These are phyloP conservation scores for Blastobotrys niveus DNA, from an alignment of 1,139 yeast species.

Conservation along the genomic window DNA sequence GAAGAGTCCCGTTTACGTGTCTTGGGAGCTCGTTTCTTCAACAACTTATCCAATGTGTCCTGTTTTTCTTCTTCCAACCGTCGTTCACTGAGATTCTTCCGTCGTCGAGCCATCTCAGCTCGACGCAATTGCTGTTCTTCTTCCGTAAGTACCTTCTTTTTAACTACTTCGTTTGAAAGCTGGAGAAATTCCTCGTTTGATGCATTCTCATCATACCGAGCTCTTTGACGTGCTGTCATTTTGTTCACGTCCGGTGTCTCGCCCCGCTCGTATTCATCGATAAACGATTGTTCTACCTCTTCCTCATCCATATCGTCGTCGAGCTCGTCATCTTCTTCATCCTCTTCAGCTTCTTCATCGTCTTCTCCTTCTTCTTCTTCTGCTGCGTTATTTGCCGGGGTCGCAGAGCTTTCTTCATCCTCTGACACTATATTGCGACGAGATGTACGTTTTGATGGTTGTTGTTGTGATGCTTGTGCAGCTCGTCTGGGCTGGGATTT, in stretches of 20 bases:
- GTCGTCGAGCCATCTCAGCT: slow-evolving; percentile 82
- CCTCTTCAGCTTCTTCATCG: too few species aligned
- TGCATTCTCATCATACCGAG: slow-evolving; percentile 30
- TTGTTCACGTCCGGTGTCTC: slow-evolving; percentile 33
- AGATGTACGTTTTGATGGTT: too few species aligned
- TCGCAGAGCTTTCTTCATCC: slow-evolving; percentile 14
- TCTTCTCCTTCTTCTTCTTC: slow-evolving; percentile 20
- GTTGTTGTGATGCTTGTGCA: slow-evolving; percentile 8
- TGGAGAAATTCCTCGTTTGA: slow-evolving; percentile 25
- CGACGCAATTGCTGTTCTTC: slow-evolving; percentile 78
- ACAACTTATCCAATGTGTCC: slow-evolving; percentile 78
- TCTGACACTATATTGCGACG: slow-evolving; percentile 12
- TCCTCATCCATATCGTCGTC: slow-evolving; percentile 22
- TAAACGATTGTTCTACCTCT: slow-evolving; percentile 29
- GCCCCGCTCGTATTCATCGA: slow-evolving; percentile 28
- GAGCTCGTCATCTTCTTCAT: slow-evolving; percentile 20
- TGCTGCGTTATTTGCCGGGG: slow-evolving; percentile 16
- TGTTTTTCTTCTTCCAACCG: slow-evolving; percentile 86
- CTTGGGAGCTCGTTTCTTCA: slow-evolving; percentile 69
- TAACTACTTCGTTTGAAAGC: slow-evolving; percentile 32
- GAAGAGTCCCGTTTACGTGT: slow-evolving; percentile 27
- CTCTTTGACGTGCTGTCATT: slow-evolving; percentile 40
- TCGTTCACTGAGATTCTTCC: slow-evolving; percentile 79
- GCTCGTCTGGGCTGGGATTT: neutral
- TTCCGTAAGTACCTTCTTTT: slow-evolving; percentile 58